These are phyloP conservation scores for Rutstroemia sp. DNA, from an alignment of 2,329 filamentous ascomycete species.

Conservation along the genomic window DNA sequence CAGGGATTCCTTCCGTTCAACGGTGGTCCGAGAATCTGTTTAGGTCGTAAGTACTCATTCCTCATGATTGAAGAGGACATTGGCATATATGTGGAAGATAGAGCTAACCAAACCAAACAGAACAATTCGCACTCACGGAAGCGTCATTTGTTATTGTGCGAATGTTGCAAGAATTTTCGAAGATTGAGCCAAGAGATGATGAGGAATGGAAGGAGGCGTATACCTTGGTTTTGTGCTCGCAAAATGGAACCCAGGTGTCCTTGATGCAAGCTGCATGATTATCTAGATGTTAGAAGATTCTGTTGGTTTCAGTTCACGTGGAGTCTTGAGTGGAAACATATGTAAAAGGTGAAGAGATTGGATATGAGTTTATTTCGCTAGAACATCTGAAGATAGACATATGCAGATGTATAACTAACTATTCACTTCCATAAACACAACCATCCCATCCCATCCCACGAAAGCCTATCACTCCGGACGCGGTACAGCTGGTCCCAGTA, in stretches of 20 bases:
- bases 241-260: slow-evolving; percentile 1
- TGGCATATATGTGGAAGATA: too few relatives aligned
- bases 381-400: too few relatives aligned
- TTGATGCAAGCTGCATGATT: background rate
- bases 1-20: slow-evolving; percentile 70
- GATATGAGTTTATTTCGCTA: too few relatives aligned
- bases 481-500: too few relatives aligned
- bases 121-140: slow-evolving; percentile 12
- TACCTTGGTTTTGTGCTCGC: slow-evolving; percentile 1
- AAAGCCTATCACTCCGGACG: too few relatives aligned
- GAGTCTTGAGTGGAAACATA: too few relatives aligned
- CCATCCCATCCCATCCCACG: too few relatives aligned
- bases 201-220: slow-evolving; percentile 4
- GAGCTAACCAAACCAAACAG: background rate
- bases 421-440: too few relatives aligned
- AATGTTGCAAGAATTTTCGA: slow-evolving; percentile 35
- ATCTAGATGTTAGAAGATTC: too few relatives aligned
- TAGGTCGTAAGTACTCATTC: slow-evolving; percentile 36
- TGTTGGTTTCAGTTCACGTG: too few relatives aligned
- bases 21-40: slow-evolving; percentile 62
- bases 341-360: too few relatives aligned
- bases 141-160: slow-evolving; percentile 10
- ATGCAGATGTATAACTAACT: too few relatives aligned
- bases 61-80: background rate
- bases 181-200: slow-evolving; percentile 3